Evolutionary conservation across 2,329 filamentous ascomycete genomes (phyloP).

Genomic region (Colletotrichum scovillei): DNA sequence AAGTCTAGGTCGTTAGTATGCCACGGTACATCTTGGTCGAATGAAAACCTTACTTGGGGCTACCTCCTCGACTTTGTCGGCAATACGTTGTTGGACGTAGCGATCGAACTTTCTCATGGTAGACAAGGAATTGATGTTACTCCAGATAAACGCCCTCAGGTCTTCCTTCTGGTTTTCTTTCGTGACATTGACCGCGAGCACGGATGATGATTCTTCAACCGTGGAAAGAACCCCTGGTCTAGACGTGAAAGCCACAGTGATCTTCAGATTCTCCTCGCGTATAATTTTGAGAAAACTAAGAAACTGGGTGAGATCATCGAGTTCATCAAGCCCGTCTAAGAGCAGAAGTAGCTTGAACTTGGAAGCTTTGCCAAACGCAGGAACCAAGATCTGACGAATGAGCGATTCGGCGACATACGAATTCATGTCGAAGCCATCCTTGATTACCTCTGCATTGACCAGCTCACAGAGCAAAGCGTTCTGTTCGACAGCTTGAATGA

Average conservation of each 20-base stretch:
- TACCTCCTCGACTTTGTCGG: conserved; percentile 41
- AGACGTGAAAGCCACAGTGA: conserved; percentile 42
- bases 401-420: conserved; percentile 36
- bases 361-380: conserved; percentile 38
- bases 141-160: conserved; percentile 42
- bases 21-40: not conserved
- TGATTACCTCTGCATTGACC: conserved; percentile 41
- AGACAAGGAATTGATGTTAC: conserved; percentile 40
- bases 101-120: conserved; percentile 41
- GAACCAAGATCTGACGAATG: conserved; percentile 39
- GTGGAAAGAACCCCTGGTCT: conserved; percentile 31
- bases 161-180: conserved; percentile 44
- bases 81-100: conserved; percentile 44
- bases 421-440: conserved; percentile 38
- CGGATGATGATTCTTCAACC: conserved; percentile 18
- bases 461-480: conserved; percentile 44
- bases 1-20: conserved; percentile 41
- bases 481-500: conserved; percentile 45
- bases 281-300: conserved; percentile 40
- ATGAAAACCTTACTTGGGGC: conserved; percentile 44
- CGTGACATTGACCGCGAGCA: conserved; percentile 36
- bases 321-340: conserved; percentile 48
- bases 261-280: conserved; percentile 39
- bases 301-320: conserved; percentile 35
- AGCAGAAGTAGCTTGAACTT: conserved; percentile 42